Conservation (phyloP, 495 filamentous ascomycete species). For the Aspergillus avenaceus region DNA sequence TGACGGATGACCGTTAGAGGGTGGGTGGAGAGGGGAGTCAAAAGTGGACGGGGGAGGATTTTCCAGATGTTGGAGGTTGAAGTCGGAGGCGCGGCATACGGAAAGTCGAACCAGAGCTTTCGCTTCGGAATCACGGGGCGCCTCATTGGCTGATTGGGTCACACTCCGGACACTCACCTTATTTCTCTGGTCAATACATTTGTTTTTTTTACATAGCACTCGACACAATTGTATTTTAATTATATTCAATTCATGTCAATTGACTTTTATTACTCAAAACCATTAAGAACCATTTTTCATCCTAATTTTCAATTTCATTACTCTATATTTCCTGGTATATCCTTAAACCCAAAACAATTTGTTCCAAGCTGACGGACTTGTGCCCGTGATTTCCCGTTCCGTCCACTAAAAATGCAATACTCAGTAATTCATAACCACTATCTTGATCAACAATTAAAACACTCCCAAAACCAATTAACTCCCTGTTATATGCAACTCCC, state of each 20-base stretch:
- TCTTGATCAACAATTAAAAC: conserved; percentile 9
- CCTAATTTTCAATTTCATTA: neutral
- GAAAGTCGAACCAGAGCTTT: conserved; percentile 44
- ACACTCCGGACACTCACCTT: conserved; percentile 8
- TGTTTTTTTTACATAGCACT: neutral
- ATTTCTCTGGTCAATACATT: neutral
- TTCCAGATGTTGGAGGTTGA: conserved; percentile 25
- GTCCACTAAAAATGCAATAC: conserved; percentile 3
- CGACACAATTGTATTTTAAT: no score
- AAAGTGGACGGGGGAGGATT: conserved; percentile 29
- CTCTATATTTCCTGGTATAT: neutral
- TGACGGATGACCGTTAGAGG: conserved; percentile 17
- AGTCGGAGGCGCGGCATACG: conserved; percentile 34
- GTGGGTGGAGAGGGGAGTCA: conserved; percentile 19
- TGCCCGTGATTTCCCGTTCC: conserved; percentile 10
- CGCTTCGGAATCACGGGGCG: conserved; percentile 44
- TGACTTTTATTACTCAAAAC: neutral
- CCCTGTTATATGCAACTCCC: conserved; percentile 19
- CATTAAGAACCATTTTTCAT: no score
- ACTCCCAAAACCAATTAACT: conserved; percentile 18
- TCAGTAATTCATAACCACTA: conserved; percentile 11
- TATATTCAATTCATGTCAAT: neutral
- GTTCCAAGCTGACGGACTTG: conserved; percentile 1
- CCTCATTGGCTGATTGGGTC: conserved; percentile 39
- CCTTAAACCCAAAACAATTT: conserved; percentile 1